Evolutionary conservation across 495 filamentous ascomycete genomes (phyloP), one percentile per base, ranked within the genome.

Genomic region (Cladorrhinum samala): DNA sequence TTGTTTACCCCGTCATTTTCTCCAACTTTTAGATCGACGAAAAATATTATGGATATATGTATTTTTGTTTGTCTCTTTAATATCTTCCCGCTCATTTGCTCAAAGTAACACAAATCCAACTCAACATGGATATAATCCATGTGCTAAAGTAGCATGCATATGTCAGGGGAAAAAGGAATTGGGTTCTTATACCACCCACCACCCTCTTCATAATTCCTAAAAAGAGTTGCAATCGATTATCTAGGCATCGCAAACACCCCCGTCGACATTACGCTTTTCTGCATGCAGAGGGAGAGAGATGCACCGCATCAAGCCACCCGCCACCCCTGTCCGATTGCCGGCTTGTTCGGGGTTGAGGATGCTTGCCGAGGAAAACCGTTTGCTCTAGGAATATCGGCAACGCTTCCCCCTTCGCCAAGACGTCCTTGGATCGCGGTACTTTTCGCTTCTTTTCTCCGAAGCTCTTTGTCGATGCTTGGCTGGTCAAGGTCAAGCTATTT

Each of bases 11-110:
- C 18, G 16, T 23, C 8, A 33, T 20, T 11, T 53, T 50, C 40
- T 46, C 50, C 41, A 52, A 41, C 40, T 53, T 24, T n/a, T 52
- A 40, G 41, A 9, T 46, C 19, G n/a, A n/a, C n/a, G n/a, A 41
- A 41, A 52, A 43, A n/a, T 52, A 40, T 20, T 48, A 27, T 56
- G 21, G 17, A 30, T 37, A 16, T 37, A 18, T 13, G 39, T 41
- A 41, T 17, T 14, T 41, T 18, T n/a, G n/a, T 41, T 16, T 18
- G 20, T 17, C 20, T n/a, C 16, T 41, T 41, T 41, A 41, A 54
- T 49, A 42, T 42, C 52, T 9, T 49, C 52, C 44, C 52, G 52
- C 23, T 20, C 41, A 27, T 41, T n/a, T n/a, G n/a, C n/a, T n/a
- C n/a, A n/a, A n/a, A n/a, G n/a, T n/a, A n/a, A n/a, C n/a, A n/a